Conservation (phyloP, 306 rosid species). For the Ormosia semicastrata region DNA sequence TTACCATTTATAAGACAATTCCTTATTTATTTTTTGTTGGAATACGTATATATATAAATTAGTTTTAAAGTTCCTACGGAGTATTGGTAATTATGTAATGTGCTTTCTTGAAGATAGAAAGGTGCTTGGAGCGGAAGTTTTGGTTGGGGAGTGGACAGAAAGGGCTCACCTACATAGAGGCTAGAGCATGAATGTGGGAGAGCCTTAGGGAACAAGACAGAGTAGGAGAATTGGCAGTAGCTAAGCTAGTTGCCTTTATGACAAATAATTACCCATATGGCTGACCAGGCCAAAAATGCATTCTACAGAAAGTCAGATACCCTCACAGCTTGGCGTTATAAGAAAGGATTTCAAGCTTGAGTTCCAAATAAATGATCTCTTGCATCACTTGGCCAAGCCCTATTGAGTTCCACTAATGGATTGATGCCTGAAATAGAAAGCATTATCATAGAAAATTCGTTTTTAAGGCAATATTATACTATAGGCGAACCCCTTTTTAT, state of each 20-base stretch:
- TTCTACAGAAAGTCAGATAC: conserved; percentile 28
- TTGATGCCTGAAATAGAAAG: background rate
- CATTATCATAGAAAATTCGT: background rate
- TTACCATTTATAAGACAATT: background rate
- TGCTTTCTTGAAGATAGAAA: conserved; percentile 37
- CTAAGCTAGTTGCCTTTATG: conserved; percentile 42
- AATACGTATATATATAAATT: conserved; percentile 9
- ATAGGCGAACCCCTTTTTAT: background rate
- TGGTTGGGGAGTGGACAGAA: conserved; percentile 60
- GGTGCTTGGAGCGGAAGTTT: conserved; percentile 73
- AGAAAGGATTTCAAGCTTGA: conserved; percentile 20
- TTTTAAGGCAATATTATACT: background rate
- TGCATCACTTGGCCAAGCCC: background rate
- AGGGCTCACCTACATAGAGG: conserved; percentile 59
- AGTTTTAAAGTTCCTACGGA: conserved; percentile 13
- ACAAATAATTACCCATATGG: conserved; percentile 42
- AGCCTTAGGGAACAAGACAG: conserved; percentile 65
- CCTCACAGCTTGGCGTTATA: conserved; percentile 40
- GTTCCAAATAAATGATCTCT: conserved; percentile 21
- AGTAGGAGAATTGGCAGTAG: conserved; percentile 59
- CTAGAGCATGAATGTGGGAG: conserved; percentile 28
- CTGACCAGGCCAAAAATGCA: conserved; percentile 32
- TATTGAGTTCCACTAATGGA: too few species aligned
- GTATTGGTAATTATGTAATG: conserved; percentile 32
- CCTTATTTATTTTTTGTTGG: background rate